Percentiles rank a stretch among this genome's conserved stretches.
Evolutionary conservation across 2,329 filamentous ascomycete species (phyloP).

Genomic region (Colletotrichum lindemuthianum): DNA sequence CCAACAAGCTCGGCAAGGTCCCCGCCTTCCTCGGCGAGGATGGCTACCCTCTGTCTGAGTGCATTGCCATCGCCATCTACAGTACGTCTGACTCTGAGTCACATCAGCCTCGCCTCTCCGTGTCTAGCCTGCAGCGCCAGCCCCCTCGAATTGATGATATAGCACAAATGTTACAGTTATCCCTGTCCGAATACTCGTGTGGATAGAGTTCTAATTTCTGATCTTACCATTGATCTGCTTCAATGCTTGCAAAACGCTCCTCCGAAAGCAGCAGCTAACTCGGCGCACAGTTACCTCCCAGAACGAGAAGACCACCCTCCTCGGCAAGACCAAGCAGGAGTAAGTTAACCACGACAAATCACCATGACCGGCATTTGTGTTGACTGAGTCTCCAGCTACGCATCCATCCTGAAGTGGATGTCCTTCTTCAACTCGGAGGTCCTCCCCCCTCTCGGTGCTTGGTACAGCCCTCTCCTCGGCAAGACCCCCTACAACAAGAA

Average conservation of each 20-base stretch:
- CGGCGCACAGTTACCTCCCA: conserved; percentile 85
- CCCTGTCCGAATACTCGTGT: conserved; percentile 91
- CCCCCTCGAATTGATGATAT: conserved; percentile 70
- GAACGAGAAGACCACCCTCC: conserved; percentile 99
- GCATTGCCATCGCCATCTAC: conserved; percentile 96
- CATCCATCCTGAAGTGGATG: conserved; percentile 98
- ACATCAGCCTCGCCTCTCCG: conserved; percentile 29
- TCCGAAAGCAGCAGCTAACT: conserved; percentile 44
- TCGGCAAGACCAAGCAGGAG: conserved; percentile 99
- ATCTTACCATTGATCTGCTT: conserved; percentile 52
- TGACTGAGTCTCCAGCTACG: conserved; percentile 67
- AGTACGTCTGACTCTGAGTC: conserved; percentile 70
- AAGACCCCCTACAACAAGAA: conserved; percentile 96
- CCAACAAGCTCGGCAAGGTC: conserved; percentile 90
- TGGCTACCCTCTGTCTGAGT: conserved; percentile 89
- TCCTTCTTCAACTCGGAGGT: conserved; percentile 95
- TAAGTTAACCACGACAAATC: conserved; percentile 52
- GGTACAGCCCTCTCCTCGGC: conserved; percentile 89
- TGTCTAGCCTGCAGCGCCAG: conserved; percentile 18
- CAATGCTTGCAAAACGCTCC: conserved; percentile 35
- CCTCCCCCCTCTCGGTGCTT: conserved; percentile 76
- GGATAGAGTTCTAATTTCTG: conserved; percentile 90
- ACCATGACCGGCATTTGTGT: conserved; percentile 35
- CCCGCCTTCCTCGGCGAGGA: conserved; percentile 93
- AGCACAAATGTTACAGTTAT: conserved; percentile 89